Conservation (phyloP, 805 yeast species). For the Ogataea haglerorum region DNA sequence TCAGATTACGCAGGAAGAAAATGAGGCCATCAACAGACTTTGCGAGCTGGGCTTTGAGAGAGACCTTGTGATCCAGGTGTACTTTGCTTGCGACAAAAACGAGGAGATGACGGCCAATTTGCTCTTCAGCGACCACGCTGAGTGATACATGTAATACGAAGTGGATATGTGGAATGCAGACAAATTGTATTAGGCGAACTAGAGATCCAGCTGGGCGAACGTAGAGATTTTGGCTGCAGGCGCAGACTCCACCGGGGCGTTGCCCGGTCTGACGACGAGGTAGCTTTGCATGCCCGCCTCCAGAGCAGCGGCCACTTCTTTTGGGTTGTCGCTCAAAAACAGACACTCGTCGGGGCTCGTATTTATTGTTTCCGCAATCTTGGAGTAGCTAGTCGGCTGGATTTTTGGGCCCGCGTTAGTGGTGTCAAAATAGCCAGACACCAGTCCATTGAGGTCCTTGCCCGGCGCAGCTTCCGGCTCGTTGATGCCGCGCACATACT, state of each 20-base stretch:
- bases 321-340: conserved; percentile 77
- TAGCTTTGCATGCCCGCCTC: conserved; percentile 56
- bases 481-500: conserved; percentile 44
- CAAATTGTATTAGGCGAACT: conserved; percentile 1
- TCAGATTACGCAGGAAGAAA: conserved; percentile 74
- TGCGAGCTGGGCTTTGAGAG: conserved; percentile 94
- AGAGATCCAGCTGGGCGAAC: conserved; percentile 6
- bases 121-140: conserved; percentile 60
- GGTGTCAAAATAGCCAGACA: conserved; percentile 80
- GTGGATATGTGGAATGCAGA: background rate
- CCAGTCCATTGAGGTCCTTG: conserved; percentile 48
- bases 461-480: conserved; percentile 25
- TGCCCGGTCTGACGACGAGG: conserved; percentile 74
- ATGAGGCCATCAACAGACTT: conserved; percentile 82
- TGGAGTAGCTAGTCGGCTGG: conserved; percentile 52
- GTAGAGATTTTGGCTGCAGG: conserved; percentile 1
- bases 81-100: conserved; percentile 96
- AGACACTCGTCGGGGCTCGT: conserved; percentile 29
- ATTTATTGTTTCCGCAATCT: conserved; percentile 40
- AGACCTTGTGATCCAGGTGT: conserved; percentile 83
- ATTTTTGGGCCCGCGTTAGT: conserved; percentile 75
- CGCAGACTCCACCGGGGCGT: conserved; percentile 41
- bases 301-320: conserved; percentile 74
- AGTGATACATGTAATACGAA: conserved; percentile 15
- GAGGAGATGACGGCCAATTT: conserved; percentile 96